Evolutionary conservation across 2,329 filamentous ascomycete genomes (phyloP).

Genomic region (Ceratocystis destructans): DNA sequence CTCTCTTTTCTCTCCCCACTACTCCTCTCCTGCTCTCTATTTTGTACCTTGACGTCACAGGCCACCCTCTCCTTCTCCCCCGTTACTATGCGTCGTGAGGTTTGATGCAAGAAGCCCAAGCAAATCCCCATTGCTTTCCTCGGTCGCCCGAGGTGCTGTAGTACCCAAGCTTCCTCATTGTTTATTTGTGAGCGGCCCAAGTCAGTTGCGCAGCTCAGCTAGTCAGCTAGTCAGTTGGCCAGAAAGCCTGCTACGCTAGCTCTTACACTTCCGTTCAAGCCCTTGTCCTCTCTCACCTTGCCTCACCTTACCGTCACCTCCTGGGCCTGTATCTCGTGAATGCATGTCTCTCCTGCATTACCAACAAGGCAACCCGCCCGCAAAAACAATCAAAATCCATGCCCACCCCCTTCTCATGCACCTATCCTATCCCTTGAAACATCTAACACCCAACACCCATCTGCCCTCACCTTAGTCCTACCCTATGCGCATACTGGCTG

Average conservation of each 20-base stretch:
- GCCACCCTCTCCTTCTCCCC: neutral
- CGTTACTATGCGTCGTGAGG: no score
- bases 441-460: neutral
- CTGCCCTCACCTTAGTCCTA: neutral
- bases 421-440: neutral
- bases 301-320: neutral
- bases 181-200: neutral
- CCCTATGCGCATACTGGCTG: neutral
- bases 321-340: neutral
- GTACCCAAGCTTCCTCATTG: constrained; percentile 37
- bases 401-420: neutral
- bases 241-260: no score
- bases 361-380: neutral
- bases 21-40: neutral
- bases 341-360: neutral
- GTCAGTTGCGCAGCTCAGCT: no score
- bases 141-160: constrained; percentile 33
- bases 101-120: no score
- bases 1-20: neutral
- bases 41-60: neutral
- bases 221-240: no score
- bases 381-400: neutral
- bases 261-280: no score
- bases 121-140: constrained; percentile 24
- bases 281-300: no score